Evolutionary conservation across 1,284 basidiomycete species (phyloP), one percentile per base, ranked within the genome.

Genomic region (Coriolopsis trogii): DNA sequence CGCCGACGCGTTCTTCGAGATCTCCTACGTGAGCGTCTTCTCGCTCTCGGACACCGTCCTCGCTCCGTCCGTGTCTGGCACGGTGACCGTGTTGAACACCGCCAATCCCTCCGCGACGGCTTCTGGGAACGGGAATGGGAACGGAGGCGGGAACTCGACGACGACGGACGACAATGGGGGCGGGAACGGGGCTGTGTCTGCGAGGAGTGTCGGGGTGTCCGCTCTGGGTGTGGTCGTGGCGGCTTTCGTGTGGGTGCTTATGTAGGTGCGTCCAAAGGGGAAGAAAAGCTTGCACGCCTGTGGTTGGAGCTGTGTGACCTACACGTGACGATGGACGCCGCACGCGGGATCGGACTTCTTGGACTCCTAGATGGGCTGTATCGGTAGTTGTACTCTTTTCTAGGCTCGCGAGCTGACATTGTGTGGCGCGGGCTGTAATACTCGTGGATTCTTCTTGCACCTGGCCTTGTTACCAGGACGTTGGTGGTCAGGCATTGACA

Each of bases 1-100:
- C 64, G 74, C 75, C 52, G 64, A 74, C 20, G 80, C 81, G 20
- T 73, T 77, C 69, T 81, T 80, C 63, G 78, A 80, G 67, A 69
- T 82, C 63, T 68, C 70, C 58, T 77, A 76, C 61, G 66, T 82
- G 63, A 78, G 77, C 53, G 73, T 68, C 16, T 76, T 70, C 62
- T 69, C 68, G 21, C 40, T 47, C 25, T 28, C 12, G 28, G 43
- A 33, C 53, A 29, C 49, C 37, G 41, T 42, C 16, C 42, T 55
- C 46, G 37, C 21, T 20, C 34, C 53, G 29, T 30, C 28, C 41
- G 34, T 45, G 37, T 43, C 49, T 10, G 49, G 42, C 42, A 30
- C 37, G 6, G 46, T 29, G 29, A 46, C 47, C 43, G 40, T 46
- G 16, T 46, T 54, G 42, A 34, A 18, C 42, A 46, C 47, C 36